Conservation (phyloP, 306 rosid species). For the Quercus variabilis region DNA sequence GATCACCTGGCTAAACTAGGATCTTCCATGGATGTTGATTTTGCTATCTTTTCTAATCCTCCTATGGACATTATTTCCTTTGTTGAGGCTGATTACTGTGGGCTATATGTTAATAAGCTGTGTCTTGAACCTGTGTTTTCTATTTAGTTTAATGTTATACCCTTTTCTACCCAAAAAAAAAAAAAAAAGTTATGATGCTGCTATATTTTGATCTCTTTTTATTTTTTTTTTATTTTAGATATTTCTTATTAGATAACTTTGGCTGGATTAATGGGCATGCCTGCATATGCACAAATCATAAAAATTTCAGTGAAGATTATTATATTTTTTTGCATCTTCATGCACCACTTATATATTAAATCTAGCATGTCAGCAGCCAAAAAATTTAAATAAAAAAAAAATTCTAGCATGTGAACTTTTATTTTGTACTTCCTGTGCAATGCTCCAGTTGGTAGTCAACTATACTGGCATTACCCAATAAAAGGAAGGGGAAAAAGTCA, state of each 20-base stretch:
- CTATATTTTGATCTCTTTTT: neutral
- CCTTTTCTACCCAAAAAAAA: no score
- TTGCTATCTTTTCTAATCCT: no score
- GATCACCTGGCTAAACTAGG: no score
- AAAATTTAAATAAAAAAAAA: no score
- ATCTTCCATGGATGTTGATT: no score
- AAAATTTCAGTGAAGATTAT: neutral
- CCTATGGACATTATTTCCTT: no score
- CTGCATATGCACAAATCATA: neutral
- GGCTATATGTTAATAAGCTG: no score
- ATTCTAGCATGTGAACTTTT: neutral
- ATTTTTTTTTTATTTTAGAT: neutral
- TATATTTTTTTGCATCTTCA: no score
- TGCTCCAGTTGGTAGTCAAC: neutral
- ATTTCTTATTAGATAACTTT: neutral
- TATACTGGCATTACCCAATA: neutral
- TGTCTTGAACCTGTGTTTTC: no score
- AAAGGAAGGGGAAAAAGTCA: neutral
- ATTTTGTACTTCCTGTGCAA: slow-evolving; percentile 9
- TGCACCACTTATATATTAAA: no score
- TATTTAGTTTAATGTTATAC: no score
- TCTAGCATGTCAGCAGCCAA: neutral
- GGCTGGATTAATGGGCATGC: neutral
- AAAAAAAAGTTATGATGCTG: neutral
- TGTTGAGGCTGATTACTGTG: no score